Percentiles rank a stretch among this genome's conserved stretches.
Evolutionary conservation across 352 stramenopile species (phyloP).

Genomic region (Phytophthora sojae): DNA sequence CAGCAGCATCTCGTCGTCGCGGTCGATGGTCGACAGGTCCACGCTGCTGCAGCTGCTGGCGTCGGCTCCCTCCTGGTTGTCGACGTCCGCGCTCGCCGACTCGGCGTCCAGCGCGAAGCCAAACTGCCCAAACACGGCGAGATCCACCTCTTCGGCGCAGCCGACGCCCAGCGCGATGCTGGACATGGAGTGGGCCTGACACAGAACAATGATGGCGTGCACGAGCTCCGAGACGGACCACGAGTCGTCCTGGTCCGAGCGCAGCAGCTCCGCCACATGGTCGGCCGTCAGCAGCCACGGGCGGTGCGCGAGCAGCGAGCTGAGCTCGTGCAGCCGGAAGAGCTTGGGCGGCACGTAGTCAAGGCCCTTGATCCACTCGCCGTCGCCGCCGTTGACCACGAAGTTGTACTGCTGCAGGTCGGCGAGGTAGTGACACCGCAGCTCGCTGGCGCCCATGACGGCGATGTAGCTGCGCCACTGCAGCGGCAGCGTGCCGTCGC

Average conservation of each 20-base stretch:
- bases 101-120: conserved; percentile 53
- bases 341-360: conserved; percentile 87
- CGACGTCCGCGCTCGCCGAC: conserved; percentile 11
- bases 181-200: conserved; percentile 84
- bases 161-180: conserved; percentile 82
- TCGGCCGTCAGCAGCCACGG: conserved; percentile 85
- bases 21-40: conserved; percentile 77
- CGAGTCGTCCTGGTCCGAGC: conserved; percentile 75
- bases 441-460: conserved; percentile 80
- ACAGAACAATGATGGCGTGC: conserved; percentile 87
- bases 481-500: conserved; percentile 81
- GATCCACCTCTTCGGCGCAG: conserved; percentile 79
- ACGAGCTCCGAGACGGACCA: conserved; percentile 90
- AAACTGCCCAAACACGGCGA: conserved; percentile 74
- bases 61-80: conserved; percentile 38
- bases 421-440: conserved; percentile 82
- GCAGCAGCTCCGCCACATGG: conserved; percentile 79
- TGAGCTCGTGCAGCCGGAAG: conserved; percentile 83
- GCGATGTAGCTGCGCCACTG: conserved; percentile 88
- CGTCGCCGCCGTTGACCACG: conserved; percentile 80
- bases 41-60: conserved; percentile 68
- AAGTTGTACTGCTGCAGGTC: conserved; percentile 89
- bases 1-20: conserved; percentile 74
- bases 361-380: conserved; percentile 85
- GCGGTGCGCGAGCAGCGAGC: conserved; percentile 82